Conservation (phyloP, 225 moss, liverwort and hornwort species). For the Sphagnum tenellum region DNA sequence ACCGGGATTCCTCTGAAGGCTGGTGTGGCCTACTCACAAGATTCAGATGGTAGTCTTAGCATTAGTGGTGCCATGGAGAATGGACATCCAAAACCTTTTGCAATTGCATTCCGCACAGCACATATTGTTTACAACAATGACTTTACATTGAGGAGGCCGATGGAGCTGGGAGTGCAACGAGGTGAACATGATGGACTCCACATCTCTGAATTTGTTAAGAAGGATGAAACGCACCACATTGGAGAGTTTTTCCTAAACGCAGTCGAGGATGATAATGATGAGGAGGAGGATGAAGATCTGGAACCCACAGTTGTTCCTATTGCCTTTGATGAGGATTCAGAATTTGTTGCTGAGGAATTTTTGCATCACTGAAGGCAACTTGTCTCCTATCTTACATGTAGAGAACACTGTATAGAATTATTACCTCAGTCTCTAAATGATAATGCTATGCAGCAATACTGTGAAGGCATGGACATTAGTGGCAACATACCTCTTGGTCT, state of each 20-base stretch:
- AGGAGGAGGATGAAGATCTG: not conserved
- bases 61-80: constrained; percentile 2
- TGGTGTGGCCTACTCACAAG: not conserved
- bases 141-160: constrained; percentile 1
- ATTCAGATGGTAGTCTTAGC: not conserved
- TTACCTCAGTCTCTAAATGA: too few species aligned
- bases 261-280: not conserved
- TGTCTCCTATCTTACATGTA: too few species aligned
- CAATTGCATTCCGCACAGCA: constrained; percentile 4
- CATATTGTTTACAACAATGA: constrained; percentile 4
- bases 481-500: too few species aligned
- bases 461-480: too few species aligned
- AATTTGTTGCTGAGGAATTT: not conserved
- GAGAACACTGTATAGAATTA: too few species aligned
- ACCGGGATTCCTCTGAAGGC: too few species aligned
- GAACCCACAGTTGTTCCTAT: not conserved
- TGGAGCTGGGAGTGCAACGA: constrained; percentile 3
- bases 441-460: too few species aligned
- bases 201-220: constrained; percentile 1
- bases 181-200: constrained; percentile 4
- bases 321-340: not conserved
- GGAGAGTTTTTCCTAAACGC: constrained; percentile 2
- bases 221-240: constrained; percentile 5
- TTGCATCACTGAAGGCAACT: not conserved
- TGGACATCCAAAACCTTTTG: constrained; percentile 3